Base-by-base conservation (phyloP, 352 stramenopile genomes). In the Poterioochromonas sp. region DNA sequence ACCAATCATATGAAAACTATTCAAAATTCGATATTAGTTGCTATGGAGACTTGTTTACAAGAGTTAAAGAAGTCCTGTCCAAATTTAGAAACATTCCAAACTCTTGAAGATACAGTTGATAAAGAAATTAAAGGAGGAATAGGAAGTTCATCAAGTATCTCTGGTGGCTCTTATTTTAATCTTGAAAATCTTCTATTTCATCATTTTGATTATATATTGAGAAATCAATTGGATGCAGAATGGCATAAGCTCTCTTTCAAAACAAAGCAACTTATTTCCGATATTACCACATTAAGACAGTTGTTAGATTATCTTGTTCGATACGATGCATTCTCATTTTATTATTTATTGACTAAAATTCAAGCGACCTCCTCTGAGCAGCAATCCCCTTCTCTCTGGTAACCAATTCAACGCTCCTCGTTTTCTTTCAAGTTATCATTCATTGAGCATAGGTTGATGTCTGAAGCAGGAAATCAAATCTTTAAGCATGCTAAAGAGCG, bases 241-340 rank as follows among this genome's bases (percentile, higher is more conserved):
- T 99, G 94, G 94, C 94, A 99, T 83, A 92, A 93, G 73, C 82
- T 98, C 0, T 82, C 86, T 37, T 82, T 87, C 40, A 91, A 95
- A 80, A 96, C 91, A 0, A 98, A 97, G 79, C 94, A 98, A 76
- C 60, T 88, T 12, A 78, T 88, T 20, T 35, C 73, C 73, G 89
- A 94, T 80, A 79, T 94, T 32, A 80, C 84, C 60, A 87, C 81
- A 5, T 79, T 94, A 40, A 82, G 89, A 34, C 83, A 87, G 32
- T 82, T 95, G 26, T 93, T 98, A 68, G 87, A 93, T 69, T 93
- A 95, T 80, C 81, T 98, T 43, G 90, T 96, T 76, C 89, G 92
- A 34, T 97, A 97, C 83, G 95, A 98, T 82, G 93, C 92, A 29
- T 92, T 98, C 70, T 93, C 90, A 22, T 98, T 97, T 83, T 98